Evolutionary conservation across 108 stramenopile genomes (phyloP).

Genomic region (Halocafeteria seosinensis): DNA sequence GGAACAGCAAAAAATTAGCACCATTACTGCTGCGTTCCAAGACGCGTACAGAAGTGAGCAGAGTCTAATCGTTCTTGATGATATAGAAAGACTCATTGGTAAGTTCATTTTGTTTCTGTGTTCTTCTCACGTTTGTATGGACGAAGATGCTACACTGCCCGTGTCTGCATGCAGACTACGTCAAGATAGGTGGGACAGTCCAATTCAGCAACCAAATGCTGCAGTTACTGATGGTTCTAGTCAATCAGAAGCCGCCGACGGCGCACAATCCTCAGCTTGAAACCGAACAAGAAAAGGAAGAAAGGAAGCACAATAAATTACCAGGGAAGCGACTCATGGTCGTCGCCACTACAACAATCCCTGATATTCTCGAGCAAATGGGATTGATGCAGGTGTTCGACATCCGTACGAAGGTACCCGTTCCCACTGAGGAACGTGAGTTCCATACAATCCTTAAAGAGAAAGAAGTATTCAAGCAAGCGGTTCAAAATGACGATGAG

Average conservation of each 20-base stretch:
- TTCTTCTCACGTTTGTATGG: no score
- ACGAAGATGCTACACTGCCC: no score
- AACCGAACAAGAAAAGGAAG: no score
- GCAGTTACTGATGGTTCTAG: constrained; percentile 81
- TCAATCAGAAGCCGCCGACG: constrained; percentile 82
- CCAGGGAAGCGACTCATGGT: no score
- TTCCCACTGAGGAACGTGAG: neutral
- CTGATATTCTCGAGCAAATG: neutral
- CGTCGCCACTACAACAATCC: constrained; percentile 21
- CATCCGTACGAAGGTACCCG: neutral
- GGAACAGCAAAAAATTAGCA: constrained; percentile 57
- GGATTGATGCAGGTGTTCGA: neutral
- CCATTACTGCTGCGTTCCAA: constrained; percentile 76
- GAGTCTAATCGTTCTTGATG: constrained; percentile 86
- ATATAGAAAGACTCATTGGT: constrained; percentile 94
- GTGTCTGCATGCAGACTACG: no score
- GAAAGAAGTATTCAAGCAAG: no score
- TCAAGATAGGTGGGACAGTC: no score
- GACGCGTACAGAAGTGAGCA: constrained; percentile 91
- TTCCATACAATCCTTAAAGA: neutral
- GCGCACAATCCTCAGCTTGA: no score
- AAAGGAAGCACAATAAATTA: no score
- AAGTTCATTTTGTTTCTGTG: no score
- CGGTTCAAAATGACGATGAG: no score
- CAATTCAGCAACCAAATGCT: constrained; percentile 87